Conservation (phyloP, 768 basidiomycete genomes). For the Lentinula guzmanii region DNA sequence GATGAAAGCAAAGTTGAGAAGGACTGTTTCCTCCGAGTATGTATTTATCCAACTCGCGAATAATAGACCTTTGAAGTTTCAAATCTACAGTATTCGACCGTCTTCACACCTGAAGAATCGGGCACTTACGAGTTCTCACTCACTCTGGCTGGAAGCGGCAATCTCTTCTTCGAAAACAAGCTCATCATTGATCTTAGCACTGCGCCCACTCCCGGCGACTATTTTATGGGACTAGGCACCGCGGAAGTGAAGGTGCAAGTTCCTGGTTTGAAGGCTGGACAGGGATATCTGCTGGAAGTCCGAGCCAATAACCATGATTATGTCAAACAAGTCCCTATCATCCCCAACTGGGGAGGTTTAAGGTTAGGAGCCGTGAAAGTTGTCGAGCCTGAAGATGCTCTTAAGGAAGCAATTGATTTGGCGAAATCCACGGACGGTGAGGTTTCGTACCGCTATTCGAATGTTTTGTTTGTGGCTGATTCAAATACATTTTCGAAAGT, state of each 20-base stretch:
- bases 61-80: not conserved
- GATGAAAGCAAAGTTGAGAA: slow-evolving; percentile 35
- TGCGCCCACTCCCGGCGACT: slow-evolving; percentile 26
- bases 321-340: slow-evolving; percentile 24
- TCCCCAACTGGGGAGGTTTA: slow-evolving; percentile 34
- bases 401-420: slow-evolving; percentile 31
- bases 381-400: slow-evolving; percentile 31
- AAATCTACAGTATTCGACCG: slow-evolving; percentile 28
- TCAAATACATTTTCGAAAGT: slow-evolving; percentile 13
- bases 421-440: slow-evolving; percentile 36
- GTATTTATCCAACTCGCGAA: slow-evolving; percentile 3
- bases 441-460: not conserved
- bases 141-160: slow-evolving; percentile 36
- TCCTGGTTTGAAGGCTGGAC: slow-evolving; percentile 33
- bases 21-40: slow-evolving; percentile 35
- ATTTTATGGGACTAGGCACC: slow-evolving; percentile 40
- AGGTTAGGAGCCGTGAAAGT: slow-evolving; percentile 27
- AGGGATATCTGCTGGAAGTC: slow-evolving; percentile 33
- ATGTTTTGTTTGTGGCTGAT: not conserved
- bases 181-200: slow-evolving; percentile 41
- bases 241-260: slow-evolving; percentile 29
- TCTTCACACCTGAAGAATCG: slow-evolving; percentile 45
- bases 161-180: slow-evolving; percentile 45
- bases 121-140: slow-evolving; percentile 47
- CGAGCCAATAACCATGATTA: slow-evolving; percentile 29